Evolutionary conservation across 208 protist genomes (phyloP).

Genomic region (Acanthamoeba lugdunensis): DNA sequence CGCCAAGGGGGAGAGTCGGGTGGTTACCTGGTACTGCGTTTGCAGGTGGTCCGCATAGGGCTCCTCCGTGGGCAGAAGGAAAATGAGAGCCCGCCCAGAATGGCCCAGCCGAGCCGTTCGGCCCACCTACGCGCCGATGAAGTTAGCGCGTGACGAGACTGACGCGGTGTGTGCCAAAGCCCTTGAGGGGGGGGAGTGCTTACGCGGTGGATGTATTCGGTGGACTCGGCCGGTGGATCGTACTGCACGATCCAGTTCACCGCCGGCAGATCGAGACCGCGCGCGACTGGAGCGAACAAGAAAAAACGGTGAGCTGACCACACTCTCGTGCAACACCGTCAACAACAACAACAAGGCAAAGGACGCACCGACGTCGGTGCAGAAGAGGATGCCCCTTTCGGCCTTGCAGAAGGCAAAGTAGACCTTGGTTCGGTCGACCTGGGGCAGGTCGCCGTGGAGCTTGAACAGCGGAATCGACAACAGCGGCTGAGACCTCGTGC

Average conservation of each 20-base stretch:
- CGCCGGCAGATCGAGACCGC: constrained; percentile 94
- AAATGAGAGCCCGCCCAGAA: constrained; percentile 92
- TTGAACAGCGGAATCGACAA: constrained; percentile 88
- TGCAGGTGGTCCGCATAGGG: constrained; percentile 91
- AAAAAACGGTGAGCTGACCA: neutral
- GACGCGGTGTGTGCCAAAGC: constrained; percentile 70
- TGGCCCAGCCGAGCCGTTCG: constrained; percentile 94
- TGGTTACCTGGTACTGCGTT: constrained; percentile 82
- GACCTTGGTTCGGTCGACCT: constrained; percentile 92
- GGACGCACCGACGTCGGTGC: constrained; percentile 92
- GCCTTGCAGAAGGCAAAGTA: constrained; percentile 92
- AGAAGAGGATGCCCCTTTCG: constrained; percentile 93
- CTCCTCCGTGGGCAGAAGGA: constrained; percentile 92
- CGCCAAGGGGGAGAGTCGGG: too few species aligned
- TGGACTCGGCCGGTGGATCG: constrained; percentile 94
- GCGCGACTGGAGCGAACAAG: constrained; percentile 88
- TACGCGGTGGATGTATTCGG: constrained; percentile 94
- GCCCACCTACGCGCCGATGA: constrained; percentile 81
- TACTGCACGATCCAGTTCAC: constrained; percentile 98
- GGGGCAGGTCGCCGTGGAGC: constrained; percentile 95
- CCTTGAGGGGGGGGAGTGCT: neutral
- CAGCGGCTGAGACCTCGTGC: constrained; percentile 32
- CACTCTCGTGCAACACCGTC: neutral
- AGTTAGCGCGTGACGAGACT: neutral
- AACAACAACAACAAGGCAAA: neutral